A percentile compares a stretch with the other conserved stretches of the same genome.
These are phyloP conservation scores for Tetrahymena malaccensis DNA, from an alignment of 73 alveolate species.

Conservation along the genomic window DNA sequence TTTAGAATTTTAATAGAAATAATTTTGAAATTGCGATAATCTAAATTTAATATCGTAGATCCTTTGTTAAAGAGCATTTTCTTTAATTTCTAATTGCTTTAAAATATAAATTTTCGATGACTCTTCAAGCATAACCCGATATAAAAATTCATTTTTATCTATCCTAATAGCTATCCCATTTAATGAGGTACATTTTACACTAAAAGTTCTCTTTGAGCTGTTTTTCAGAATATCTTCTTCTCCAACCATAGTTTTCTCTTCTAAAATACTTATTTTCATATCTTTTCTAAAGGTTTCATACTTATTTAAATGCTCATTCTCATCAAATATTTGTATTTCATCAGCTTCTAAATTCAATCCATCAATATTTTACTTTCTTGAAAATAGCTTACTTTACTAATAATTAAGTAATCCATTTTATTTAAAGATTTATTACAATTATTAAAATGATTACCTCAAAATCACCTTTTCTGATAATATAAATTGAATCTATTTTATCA, in stretches of 20 bases:
- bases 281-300: not conserved
- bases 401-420: not conserved
- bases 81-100: not conserved
- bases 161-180: not conserved
- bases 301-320: not conserved
- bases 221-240: not conserved
- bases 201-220: not conserved
- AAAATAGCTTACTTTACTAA: not conserved
- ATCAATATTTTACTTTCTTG: not conserved
- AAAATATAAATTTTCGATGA: not conserved
- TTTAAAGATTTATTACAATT: not conserved
- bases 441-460: not conserved
- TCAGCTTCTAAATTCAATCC: not conserved
- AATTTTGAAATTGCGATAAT: not conserved
- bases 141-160: not conserved
- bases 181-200: not conserved
- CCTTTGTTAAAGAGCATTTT: not conserved
- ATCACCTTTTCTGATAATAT: not conserved
- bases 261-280: not conserved
- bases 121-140: not conserved
- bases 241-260: not conserved
- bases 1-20: not conserved
- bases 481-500: not conserved
- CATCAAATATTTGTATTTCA: not conserved
- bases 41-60: not conserved